Percentiles rank a stretch among this genome's conserved stretches.
Conservation (phyloP, 805 yeast species). For the Saturnispora bothae region DNA sequence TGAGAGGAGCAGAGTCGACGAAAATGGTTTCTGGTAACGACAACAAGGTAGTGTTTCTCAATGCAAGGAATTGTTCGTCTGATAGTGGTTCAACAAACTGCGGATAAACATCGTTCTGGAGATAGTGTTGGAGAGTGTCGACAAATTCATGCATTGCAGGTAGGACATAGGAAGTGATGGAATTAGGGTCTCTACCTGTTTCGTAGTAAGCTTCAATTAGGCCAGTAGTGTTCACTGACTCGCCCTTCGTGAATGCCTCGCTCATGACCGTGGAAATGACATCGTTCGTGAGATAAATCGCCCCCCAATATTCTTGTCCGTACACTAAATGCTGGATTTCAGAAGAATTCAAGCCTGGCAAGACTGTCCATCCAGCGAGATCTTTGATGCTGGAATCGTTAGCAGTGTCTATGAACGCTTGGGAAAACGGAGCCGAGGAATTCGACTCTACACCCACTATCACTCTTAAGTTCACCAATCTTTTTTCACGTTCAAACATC, state of each 20-base stretch:
- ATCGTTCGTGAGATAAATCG: conserved; percentile 41
- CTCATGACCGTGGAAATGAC: conserved; percentile 30
- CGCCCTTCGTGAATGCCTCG: conserved; percentile 31
- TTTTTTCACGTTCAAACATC: conserved; percentile 24
- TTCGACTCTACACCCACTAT: conserved; percentile 32
- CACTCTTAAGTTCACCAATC: conserved; percentile 28
- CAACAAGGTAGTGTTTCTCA: conserved; percentile 17
- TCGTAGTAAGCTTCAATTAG: conserved; percentile 34
- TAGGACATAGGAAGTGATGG: conserved; percentile 35
- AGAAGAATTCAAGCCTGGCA: conserved; percentile 22
- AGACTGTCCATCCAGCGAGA: conserved; percentile 30
- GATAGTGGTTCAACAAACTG: conserved; percentile 22
- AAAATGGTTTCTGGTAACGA: conserved; percentile 15
- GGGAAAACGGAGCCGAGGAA: conserved; percentile 23
- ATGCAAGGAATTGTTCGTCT: conserved; percentile 16
- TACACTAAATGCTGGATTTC: conserved; percentile 37
- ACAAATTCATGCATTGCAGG: conserved; percentile 34
- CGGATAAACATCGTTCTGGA: conserved; percentile 18
- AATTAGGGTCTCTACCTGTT: conserved; percentile 51
- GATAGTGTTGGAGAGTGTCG: conserved; percentile 15
- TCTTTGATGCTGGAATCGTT: conserved; percentile 10
- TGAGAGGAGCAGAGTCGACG: conserved; percentile 17
- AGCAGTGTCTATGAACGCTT: conserved; percentile 19
- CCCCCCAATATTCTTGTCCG: conserved; percentile 53
- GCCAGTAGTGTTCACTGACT: conserved; percentile 21